A percentile compares a stretch with the other conserved stretches of the same genome.
Evolutionary conservation across 352 stramenopile species (phyloP).

Genomic region (Globisporangium barbulae): DNA sequence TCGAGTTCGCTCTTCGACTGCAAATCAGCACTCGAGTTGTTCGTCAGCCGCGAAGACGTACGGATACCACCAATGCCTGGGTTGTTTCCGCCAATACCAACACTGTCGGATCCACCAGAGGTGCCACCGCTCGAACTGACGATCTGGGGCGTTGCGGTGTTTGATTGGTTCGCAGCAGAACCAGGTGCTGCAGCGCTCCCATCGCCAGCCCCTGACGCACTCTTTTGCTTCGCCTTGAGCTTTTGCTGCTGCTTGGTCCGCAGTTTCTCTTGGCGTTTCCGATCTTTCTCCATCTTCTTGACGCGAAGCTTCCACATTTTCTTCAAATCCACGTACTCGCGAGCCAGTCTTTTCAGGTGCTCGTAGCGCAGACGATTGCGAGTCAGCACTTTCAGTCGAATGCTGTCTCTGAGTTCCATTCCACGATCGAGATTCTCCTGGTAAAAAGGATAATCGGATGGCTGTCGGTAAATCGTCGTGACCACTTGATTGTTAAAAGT

Average conservation of each 20-base stretch:
- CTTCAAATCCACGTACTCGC: constrained; percentile 80
- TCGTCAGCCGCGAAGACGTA: constrained; percentile 79
- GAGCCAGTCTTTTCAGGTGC: constrained; percentile 62
- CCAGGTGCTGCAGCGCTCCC: not conserved
- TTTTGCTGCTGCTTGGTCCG: constrained; percentile 71
- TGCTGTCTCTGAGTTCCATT: constrained; percentile 37
- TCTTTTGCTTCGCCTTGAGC: constrained; percentile 44
- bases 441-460: constrained; percentile 76
- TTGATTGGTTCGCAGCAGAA: constrained; percentile 23
- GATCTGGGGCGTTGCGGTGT: constrained; percentile 34
- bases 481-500: constrained; percentile 38
- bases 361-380: constrained; percentile 69
- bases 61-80: constrained; percentile 34
- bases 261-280: constrained; percentile 81
- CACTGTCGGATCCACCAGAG: constrained; percentile 10
- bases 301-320: constrained; percentile 81
- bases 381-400: constrained; percentile 59
- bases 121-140: constrained; percentile 29
- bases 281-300: constrained; percentile 86
- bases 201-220: constrained; percentile 20
- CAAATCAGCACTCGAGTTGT: constrained; percentile 79
- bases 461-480: constrained; percentile 68
- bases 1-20: constrained; percentile 73
- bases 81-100: constrained; percentile 17
- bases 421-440: constrained; percentile 62